phyloP scores from a whole-genome alignment of 306 rosid genomes.

The Rosa multiflora region DNA sequence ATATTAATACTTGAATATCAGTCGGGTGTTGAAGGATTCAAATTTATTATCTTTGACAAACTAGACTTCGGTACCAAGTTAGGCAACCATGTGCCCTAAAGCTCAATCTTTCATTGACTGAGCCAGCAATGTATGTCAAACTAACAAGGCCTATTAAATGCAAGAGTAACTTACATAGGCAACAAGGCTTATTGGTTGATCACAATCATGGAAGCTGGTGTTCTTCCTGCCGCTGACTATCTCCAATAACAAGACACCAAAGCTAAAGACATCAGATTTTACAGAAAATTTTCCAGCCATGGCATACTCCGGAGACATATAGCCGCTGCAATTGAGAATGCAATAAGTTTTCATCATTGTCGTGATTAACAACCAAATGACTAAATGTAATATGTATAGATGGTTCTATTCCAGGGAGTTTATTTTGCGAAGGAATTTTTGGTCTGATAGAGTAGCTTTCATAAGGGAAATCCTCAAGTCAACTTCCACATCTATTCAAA shows the following conservation, averaged over 20 bases:
- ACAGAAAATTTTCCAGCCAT: constrained; percentile 18
- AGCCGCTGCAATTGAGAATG: constrained; percentile 22
- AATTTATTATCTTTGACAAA: too few species aligned
- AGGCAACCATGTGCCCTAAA: not conserved
- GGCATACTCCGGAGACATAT: constrained; percentile 22
- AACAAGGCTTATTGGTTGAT: constrained; percentile 16
- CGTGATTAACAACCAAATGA: too few species aligned
- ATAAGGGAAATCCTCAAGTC: too few species aligned
- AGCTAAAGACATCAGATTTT: constrained; percentile 12
- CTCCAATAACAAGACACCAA: not conserved
- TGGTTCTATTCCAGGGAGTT: too few species aligned
- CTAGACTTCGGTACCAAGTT: not conserved
- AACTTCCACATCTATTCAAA: too few species aligned
- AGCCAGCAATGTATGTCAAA: not conserved
- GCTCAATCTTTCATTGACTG: too few species aligned
- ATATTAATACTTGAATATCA: too few species aligned
- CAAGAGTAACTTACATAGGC: constrained; percentile 25
- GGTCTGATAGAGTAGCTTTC: too few species aligned
- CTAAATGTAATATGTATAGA: too few species aligned
- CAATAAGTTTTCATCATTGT: too few species aligned
- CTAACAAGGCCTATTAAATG: too few species aligned
- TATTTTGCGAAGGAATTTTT: too few species aligned
- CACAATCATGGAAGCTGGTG: constrained; percentile 10
- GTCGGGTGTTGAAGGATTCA: not conserved
- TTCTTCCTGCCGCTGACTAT: constrained; percentile 27